These are phyloP conservation scores for Oropetium thomaeum DNA, from an alignment of 176 grass and related monocot species.

Conservation along the genomic window DNA sequence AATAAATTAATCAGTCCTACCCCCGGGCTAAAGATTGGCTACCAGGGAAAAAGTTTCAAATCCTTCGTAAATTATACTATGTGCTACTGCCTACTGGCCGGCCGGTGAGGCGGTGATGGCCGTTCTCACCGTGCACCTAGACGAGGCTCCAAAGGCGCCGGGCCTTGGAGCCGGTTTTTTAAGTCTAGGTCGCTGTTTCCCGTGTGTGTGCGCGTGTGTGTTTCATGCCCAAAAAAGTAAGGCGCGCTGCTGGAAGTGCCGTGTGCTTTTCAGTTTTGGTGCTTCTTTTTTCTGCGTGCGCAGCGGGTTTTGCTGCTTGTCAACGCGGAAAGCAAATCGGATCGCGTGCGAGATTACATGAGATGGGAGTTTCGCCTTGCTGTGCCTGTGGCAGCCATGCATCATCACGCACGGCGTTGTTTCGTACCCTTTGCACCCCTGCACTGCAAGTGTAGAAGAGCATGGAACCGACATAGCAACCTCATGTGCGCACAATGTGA, in stretches of 20 bases:
- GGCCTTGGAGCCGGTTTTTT: not conserved
- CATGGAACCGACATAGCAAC: too few relatives aligned
- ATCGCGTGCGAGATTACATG: not conserved
- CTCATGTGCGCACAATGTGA: too few relatives aligned
- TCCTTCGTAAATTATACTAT: not conserved
- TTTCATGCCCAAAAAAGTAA: not conserved
- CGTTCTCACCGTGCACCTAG: not conserved
- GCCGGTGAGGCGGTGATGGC: not conserved
- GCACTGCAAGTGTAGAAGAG: not conserved
- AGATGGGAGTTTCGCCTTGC: not conserved
- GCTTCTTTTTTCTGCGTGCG: not conserved
- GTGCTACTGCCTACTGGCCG: not conserved
- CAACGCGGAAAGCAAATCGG: not conserved
- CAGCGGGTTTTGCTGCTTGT: not conserved
- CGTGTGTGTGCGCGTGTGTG: too few relatives aligned
- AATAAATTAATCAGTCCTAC: conserved; percentile 9
- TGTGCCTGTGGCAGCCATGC: not conserved
- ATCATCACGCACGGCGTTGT: not conserved
- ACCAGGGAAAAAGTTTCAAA: not conserved
- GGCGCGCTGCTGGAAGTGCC: not conserved
- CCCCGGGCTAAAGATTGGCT: conserved; percentile 2
- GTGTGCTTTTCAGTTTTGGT: too few relatives aligned
- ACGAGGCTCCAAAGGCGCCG: not conserved
- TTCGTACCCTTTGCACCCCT: not conserved
- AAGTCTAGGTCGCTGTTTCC: not conserved